phyloP scores from a whole-genome alignment of 2,329 filamentous ascomycete genomes.

The Thielaviopsis euricoi region DNA sequence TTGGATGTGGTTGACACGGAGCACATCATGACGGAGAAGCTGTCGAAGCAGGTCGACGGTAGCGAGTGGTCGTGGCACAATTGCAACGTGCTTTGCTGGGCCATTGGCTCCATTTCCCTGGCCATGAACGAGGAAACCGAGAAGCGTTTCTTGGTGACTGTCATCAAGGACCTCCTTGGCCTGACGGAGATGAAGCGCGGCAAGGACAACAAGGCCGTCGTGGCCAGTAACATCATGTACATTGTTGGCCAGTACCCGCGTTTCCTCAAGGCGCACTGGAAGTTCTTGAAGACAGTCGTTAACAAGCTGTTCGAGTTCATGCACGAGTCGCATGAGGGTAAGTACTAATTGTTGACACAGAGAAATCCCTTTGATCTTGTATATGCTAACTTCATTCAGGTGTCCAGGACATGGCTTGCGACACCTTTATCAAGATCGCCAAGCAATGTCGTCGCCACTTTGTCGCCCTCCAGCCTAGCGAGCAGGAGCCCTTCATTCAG shows the following conservation, averaged over 20 bases:
- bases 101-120: constrained; percentile 93
- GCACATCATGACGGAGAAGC: constrained; percentile 97
- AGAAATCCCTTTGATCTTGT: neutral
- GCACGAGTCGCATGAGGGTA: constrained; percentile 97
- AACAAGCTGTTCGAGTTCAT: constrained; percentile 99
- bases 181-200: constrained; percentile 98
- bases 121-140: constrained; percentile 99
- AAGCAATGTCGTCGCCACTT: constrained; percentile 97
- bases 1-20: constrained; percentile 95
- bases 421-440: constrained; percentile 99
- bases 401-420: constrained; percentile 99
- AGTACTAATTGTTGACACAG: constrained; percentile 15
- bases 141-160: constrained; percentile 93
- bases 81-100: constrained; percentile 99
- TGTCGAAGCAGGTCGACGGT: constrained; percentile 86
- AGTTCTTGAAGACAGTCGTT: constrained; percentile 97
- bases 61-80: constrained; percentile 98
- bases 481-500: constrained; percentile 92
- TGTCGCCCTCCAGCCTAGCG: constrained; percentile 84
- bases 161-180: constrained; percentile 94
- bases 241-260: constrained; percentile 97
- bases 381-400: constrained; percentile 30
- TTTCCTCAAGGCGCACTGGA: constrained; percentile 98
- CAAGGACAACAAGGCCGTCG: constrained; percentile 98
- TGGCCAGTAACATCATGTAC: constrained; percentile 99